phyloP scores from a whole-genome alignment of 768 basidiomycete genomes.

The Pulveroboletus sp. region DNA sequence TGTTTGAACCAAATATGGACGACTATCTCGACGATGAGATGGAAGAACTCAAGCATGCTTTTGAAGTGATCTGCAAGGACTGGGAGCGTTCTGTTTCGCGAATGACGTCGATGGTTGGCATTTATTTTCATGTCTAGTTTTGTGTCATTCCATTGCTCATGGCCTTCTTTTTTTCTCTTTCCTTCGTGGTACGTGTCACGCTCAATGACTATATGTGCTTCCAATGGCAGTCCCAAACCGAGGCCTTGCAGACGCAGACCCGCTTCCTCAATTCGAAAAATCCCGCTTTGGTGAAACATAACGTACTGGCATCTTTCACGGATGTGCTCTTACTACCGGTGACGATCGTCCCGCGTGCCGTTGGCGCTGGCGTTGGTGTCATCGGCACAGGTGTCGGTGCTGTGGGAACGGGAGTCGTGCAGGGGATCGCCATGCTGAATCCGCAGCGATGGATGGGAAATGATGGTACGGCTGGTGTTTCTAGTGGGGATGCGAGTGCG shows the following conservation, averaged over 20 bases:
- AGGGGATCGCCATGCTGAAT: constrained; percentile 85
- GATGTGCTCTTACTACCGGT: constrained; percentile 88
- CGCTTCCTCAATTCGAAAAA: constrained; percentile 83
- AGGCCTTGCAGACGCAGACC: constrained; percentile 22
- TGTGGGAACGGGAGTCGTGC: constrained; percentile 64
- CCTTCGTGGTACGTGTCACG: constrained; percentile 4
- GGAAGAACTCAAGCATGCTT: constrained; percentile 68
- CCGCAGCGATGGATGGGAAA: constrained; percentile 77
- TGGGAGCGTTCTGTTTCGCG: constrained; percentile 63
- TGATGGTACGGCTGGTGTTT: constrained; percentile 5
- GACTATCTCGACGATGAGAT: constrained; percentile 95
- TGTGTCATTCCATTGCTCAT: not conserved
- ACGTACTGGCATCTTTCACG: constrained; percentile 88
- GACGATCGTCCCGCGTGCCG: constrained; percentile 87
- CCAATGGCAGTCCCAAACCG: not conserved
- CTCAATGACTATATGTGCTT: not conserved
- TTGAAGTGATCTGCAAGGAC: constrained; percentile 68
- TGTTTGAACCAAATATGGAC: constrained; percentile 97
- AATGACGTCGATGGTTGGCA: constrained; percentile 33
- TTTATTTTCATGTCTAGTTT: not conserved
- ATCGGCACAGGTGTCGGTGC: constrained; percentile 63
- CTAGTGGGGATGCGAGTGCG: not conserved
- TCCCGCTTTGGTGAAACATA: constrained; percentile 88
- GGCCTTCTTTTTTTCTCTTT: not conserved
- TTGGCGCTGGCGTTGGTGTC: constrained; percentile 68